Base-by-base conservation (phyloP, 2,329 filamentous ascomycete genomes). In the Fusarium torreyae region DNA sequence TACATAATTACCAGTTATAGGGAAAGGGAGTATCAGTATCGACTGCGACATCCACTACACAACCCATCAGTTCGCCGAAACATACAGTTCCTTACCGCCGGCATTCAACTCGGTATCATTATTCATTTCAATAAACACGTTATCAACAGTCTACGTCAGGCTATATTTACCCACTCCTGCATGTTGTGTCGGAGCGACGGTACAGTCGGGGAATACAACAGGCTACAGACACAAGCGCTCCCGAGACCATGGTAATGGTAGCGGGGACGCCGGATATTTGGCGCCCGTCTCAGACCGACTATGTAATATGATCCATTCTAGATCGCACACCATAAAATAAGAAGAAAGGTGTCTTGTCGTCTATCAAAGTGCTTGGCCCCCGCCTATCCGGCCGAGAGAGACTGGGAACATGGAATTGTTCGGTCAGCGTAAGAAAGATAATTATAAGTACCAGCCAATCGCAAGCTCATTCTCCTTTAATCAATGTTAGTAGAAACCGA, bases 241-340 rank as follows among this genome's bases (percentile, higher is more conserved):
- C 63, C 67, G 42, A 51, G 28, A 22, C 55, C 68, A 50, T 51
- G 68, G 63, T 42, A 38, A 49, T 63, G 67, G 67, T 51, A 57
- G 40, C 55, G 61, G 65, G 54, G 56, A 28, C 26, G 26, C 45
- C 45, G 40, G 59, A n/a, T 24, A 33, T 56, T 26, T 39, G 38
- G 24, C n/a, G 55, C 45, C 26, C 17, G 39, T 52, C n/a, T n/a
- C 57, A 50, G 39, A 34, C 44, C 38, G 45, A 40, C 28, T 40
- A 28, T n/a, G 20, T 26, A 56, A 43, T 33, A 39, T 38, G 17
- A 38, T 57, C 28, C 31, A 17, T 44, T 33, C 51, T 57, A 20
- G 24, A 18, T 39, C 31, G 20, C 43, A 14, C 31, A 26, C 42
- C 4, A 38, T 33, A 13, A 56, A 26, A 45, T 17, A 26, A 43